Evolutionary conservation across 768 basidiomycete genomes (phyloP).

Genomic region (Suillus subalutaceus): DNA sequence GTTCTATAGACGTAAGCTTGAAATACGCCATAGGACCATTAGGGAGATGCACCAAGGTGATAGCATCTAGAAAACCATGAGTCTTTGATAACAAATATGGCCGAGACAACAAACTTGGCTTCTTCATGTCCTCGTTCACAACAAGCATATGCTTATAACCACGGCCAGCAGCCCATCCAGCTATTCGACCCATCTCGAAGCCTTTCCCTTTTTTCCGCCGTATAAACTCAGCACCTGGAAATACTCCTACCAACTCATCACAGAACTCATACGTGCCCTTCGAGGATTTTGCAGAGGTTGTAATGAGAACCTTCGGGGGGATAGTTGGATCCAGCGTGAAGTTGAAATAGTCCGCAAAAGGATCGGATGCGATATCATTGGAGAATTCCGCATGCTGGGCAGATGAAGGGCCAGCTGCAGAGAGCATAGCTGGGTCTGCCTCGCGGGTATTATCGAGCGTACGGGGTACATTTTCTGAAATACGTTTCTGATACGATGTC

Average conservation of each 20-base stretch:
- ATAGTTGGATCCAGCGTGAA: conserved; percentile 65
- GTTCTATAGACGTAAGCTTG: conserved; percentile 85
- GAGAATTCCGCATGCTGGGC: conserved; percentile 59
- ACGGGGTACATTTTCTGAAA: conserved; percentile 81
- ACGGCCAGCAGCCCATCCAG: conserved; percentile 89
- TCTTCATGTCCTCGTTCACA: conserved; percentile 95
- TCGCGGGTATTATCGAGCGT: conserved; percentile 95
- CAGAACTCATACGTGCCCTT: conserved; percentile 90
- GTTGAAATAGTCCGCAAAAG: conserved; percentile 78
- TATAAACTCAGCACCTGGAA: conserved; percentile 91
- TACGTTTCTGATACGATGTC: conserved; percentile 61
- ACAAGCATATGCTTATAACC: conserved; percentile 89
- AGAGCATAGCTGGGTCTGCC: conserved; percentile 57
- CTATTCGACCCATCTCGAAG: conserved; percentile 88
- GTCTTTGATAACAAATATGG: conserved; percentile 6
- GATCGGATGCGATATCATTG: conserved; percentile 72
- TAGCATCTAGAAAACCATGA: conserved; percentile 64
- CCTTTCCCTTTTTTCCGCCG: conserved; percentile 86
- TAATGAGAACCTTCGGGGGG: conserved; percentile 88
- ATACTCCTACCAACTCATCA: conserved; percentile 86
- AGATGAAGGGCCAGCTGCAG: conserved; percentile 40
- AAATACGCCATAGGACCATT: conserved; percentile 95
- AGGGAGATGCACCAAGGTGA: conserved; percentile 90
- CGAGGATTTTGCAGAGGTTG: conserved; percentile 88
- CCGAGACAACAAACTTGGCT: conserved; percentile 70